phyloP scores from a whole-genome alignment of 768 basidiomycete species.

The Pisolithus albus region DNA sequence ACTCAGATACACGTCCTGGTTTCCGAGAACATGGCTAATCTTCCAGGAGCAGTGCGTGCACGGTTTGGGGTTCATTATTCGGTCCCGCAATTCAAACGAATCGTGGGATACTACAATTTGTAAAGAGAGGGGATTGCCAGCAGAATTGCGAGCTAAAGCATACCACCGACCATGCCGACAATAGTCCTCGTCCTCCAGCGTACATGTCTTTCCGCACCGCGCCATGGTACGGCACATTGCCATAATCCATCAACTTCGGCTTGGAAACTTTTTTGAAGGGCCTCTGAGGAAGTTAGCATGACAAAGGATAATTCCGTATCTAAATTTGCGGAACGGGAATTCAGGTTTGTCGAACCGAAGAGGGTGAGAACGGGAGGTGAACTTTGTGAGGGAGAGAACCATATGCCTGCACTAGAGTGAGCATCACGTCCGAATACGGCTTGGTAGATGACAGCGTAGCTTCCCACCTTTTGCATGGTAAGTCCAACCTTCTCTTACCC shows the following conservation, averaged over 20 bases:
- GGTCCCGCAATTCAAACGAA: too few species aligned
- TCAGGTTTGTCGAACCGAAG: slow-evolving; percentile 93
- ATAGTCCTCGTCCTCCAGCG: slow-evolving; percentile 58
- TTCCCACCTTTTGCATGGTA: slow-evolving; percentile 93
- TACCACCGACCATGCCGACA: slow-evolving; percentile 58
- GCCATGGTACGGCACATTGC: slow-evolving; percentile 49
- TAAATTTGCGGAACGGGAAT: slow-evolving; percentile 82
- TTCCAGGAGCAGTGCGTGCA: too few species aligned
- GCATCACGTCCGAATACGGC: not conserved
- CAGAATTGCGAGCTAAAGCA: slow-evolving; percentile 40
- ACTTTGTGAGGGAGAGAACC: slow-evolving; percentile 59
- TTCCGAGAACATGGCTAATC: too few species aligned
- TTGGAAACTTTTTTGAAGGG: slow-evolving; percentile 42
- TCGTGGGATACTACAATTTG: too few species aligned
- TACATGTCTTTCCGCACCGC: slow-evolving; percentile 50
- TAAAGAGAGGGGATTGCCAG: too few species aligned
- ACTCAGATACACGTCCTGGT: too few species aligned
- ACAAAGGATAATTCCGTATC: slow-evolving; percentile 91
- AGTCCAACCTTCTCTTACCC: slow-evolving; percentile 88
- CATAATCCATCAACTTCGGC: slow-evolving; percentile 50
- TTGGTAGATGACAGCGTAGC: not conserved
- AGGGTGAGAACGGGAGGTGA: slow-evolving; percentile 65
- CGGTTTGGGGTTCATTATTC: too few species aligned
- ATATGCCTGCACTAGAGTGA: slow-evolving; percentile 54
- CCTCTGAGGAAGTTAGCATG: slow-evolving; percentile 58